Conservation (phyloP, 805 yeast species). For the Sugiyamaella mastotermitis region DNA sequence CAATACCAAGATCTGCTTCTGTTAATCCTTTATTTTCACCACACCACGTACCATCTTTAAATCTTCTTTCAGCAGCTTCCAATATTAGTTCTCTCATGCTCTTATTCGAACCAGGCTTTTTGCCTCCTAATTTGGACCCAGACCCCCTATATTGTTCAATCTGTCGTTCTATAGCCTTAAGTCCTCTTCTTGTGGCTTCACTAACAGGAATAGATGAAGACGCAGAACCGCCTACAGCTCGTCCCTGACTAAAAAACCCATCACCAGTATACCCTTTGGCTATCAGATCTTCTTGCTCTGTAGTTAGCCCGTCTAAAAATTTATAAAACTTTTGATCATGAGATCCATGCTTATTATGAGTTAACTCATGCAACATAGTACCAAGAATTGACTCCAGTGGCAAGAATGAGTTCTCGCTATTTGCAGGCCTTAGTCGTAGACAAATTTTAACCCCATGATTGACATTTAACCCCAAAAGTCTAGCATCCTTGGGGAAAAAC, state of each 20-base stretch:
- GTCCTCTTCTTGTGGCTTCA: slow-evolving; percentile 16
- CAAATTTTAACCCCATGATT: slow-evolving; percentile 69
- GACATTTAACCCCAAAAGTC: slow-evolving; percentile 75
- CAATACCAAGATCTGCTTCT: slow-evolving; percentile 12
- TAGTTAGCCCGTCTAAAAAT: slow-evolving; percentile 54
- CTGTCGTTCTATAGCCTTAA: slow-evolving; percentile 30
- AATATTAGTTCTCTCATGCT: slow-evolving; percentile 41
- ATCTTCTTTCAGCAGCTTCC: slow-evolving; percentile 59
- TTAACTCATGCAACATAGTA: slow-evolving; percentile 81
- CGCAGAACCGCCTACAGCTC: slow-evolving; percentile 36
- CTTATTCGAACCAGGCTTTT: slow-evolving; percentile 22
- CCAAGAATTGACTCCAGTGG: slow-evolving; percentile 64
- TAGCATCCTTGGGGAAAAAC: slow-evolving; percentile 65
- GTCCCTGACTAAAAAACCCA: slow-evolving; percentile 46
- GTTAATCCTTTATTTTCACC: slow-evolving; percentile 10
- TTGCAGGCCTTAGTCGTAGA: slow-evolving; percentile 59
- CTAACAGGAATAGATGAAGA: slow-evolving; percentile 4
- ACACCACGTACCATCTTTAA: slow-evolving; percentile 22
- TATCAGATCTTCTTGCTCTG: slow-evolving; percentile 36
- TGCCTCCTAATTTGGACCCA: slow-evolving; percentile 34
- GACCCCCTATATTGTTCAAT: slow-evolving; percentile 33
- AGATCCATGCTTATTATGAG: slow-evolving; percentile 75
- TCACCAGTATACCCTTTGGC: slow-evolving; percentile 40
- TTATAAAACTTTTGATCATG: slow-evolving; percentile 70
- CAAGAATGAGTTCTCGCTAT: slow-evolving; percentile 46